Evolutionary conservation across 257 asterid genomes (phyloP), one percentile per base, ranked within the genome.

Genomic region (Scutellaria baicalensis): DNA sequence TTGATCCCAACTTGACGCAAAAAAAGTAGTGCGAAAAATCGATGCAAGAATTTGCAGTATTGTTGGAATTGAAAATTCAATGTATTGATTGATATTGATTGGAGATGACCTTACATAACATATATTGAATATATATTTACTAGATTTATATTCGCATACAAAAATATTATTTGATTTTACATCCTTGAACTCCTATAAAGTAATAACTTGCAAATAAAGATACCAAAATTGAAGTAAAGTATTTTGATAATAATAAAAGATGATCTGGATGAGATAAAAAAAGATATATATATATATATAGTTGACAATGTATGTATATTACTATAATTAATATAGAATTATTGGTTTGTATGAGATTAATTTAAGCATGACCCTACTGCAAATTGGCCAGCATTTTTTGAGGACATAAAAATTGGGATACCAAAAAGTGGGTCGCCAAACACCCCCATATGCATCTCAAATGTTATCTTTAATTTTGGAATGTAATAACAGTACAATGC

Each of bases 301-400:
- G 63, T 40, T 39, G 70, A 49, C 58, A 49, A 66, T 47, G 12
- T 51, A 58, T 48, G 33, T 12, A 8, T 49, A 57, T 70, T 18
- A 47, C 47, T 38, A n/a, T n/a, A n/a, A n/a, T 18, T 5, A 47
- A 4, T 17, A 50, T 42, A 9, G 13, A 70, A 70, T 65, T 23
- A 71, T 77, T 52, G 57, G 51, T 43, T n/a, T n/a, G 33, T 47
- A 16, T 35, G 72, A 64, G 17, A 27, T 27, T 27, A n/a, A 66
- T 67, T 57, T 67, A 44, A 51, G 42, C 62, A 57, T 63, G 76
- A 73, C 65, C 74, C 66, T 77, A 66, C 74, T 38, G 33, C 52
- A 75, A 49, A 45, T 51, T 40, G 58, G 76, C 48, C 73, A 70
- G 38, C 44, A 6, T 39, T 62, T 40, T 43, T 14, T 49, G n/a